Evolutionary conservation across 2,329 filamentous ascomycete genomes (phyloP).

Genomic region (Aspergillus versicolor): DNA sequence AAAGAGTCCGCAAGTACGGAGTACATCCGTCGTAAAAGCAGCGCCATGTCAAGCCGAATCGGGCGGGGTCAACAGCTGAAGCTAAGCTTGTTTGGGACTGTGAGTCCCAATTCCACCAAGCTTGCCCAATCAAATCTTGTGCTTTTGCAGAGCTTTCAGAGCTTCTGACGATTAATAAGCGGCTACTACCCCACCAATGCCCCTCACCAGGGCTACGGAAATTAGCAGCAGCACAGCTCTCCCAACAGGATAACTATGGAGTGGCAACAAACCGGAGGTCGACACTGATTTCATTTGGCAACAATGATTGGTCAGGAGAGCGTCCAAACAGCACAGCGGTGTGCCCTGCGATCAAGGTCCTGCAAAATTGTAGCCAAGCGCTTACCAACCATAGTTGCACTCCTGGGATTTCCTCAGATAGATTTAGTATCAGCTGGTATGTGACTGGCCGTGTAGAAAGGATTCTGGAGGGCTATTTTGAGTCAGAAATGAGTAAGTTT

Average conservation of each 20-base stretch:
- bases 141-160: conserved; percentile 7
- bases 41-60: neutral
- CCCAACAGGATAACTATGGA: neutral
- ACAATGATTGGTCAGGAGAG: neutral
- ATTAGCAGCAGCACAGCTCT: neutral
- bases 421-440: neutral
- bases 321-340: neutral
- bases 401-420: neutral
- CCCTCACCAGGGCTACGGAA: conserved; percentile 2
- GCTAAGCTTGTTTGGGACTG: neutral
- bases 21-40: neutral
- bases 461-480: neutral
- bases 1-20: no score
- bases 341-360: neutral
- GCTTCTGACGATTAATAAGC: conserved; percentile 3
- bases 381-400: conserved; percentile 2
- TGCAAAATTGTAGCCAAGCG: neutral
- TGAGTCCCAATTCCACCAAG: neutral
- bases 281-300: neutral
- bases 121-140: neutral
- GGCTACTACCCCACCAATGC: conserved; percentile 9
- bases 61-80: neutral
- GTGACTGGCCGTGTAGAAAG: neutral
- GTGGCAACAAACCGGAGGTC: neutral
- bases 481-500: neutral